phyloP scores from a whole-genome alignment of 345 rosid species.

The Eucalyptus dawsonii region DNA sequence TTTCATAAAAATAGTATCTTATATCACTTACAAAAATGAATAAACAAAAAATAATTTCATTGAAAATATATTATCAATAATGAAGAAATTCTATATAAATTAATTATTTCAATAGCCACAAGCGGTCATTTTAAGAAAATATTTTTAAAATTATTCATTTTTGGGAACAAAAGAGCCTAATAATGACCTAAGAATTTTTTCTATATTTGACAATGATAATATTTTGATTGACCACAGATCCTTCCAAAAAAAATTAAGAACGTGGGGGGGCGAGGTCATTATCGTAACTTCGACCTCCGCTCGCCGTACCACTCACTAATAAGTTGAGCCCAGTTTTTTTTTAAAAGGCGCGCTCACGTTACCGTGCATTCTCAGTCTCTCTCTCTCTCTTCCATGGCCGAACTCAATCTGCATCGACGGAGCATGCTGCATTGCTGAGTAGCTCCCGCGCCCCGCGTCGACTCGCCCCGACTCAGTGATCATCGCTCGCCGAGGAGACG shows the following conservation, averaged over 20 bases:
- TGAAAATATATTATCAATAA: too few species aligned
- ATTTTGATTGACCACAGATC: too few species aligned
- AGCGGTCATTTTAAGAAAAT: background rate
- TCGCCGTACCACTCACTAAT: background rate
- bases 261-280: background rate
- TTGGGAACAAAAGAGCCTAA: background rate
- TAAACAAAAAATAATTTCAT: too few species aligned
- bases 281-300: background rate
- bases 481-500: background rate
- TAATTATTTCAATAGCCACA: too few species aligned
- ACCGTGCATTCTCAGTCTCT: background rate
- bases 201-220: background rate
- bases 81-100: too few species aligned
- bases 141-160: too few species aligned
- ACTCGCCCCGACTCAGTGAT: background rate
- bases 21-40: too few species aligned
- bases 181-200: too few species aligned
- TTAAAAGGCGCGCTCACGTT: background rate
- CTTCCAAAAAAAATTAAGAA: background rate
- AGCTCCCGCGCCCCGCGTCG: too few species aligned
- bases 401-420: background rate
- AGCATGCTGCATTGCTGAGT: background rate
- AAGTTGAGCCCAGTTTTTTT: background rate
- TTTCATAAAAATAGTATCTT: too few species aligned
- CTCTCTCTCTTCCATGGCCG: background rate